Evolutionary conservation across 2,329 filamentous ascomycete species (phyloP), one percentile per base, ranked within the genome.

Genomic region (Phialemoniopsis sp.): DNA sequence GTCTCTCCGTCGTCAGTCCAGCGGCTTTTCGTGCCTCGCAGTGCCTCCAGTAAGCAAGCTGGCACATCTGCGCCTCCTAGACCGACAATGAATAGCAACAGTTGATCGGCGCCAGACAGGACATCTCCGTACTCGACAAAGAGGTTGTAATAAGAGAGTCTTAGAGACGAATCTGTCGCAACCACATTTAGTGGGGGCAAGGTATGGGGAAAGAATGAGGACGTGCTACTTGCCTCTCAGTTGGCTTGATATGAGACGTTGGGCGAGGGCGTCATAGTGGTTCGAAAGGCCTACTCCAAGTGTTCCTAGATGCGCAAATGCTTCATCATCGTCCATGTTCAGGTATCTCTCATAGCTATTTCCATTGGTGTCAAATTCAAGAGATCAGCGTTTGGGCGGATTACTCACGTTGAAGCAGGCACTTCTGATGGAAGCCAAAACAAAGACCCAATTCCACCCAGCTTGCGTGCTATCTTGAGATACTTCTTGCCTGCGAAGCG

Each of bases 401-500:
- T 13, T 14, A 43, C 57, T 50, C n/a, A 62, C 58, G 58, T 62
- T 2, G 58, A 62, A 9, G 53, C 46, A 0, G 58, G 58, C 1
- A 62, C 48, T 6, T 55, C 52, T 7, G 53, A 13, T 0, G 58
- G 58, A 12, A 62, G 51, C 58, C 58, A 62, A 10, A 59, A 43
- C 3, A 62, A 43, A 0, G 55, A 49, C 0, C 58, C 58, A 3
- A 60, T 42, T 2, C 50, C 50, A 1, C 54, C 55, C 3, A 62
- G 45, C 19, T 49, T 46, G 3, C 58, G 44, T 0, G 53, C 54
- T 17, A 62, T 56, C 38, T 60, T 60, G 41, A 61, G 53, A 8
- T 62, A 62, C 38, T 62, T 62, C 19, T 50, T 57, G 0, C 58
- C 58, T 0, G 57, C 53, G 40, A 60, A 57, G 3, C 55, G 43